A percentile compares a stretch with the other conserved stretches of the same genome.
Conservation (phyloP, 176 grass and related monocot species). For the Juncus inflexus region DNA sequence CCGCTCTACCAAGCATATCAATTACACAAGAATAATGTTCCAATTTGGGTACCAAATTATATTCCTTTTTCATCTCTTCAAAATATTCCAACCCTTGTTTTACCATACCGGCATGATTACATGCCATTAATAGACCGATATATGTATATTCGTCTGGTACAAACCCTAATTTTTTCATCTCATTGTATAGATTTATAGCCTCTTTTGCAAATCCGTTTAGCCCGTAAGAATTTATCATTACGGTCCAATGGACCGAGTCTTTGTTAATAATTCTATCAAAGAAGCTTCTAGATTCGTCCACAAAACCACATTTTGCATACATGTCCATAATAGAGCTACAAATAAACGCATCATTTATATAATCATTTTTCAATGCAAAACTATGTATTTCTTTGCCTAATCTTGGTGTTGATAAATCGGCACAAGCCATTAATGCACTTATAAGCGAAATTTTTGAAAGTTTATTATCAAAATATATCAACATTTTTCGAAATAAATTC, state of each 20-base stretch:
- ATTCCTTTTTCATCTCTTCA: slow-evolving; percentile 42
- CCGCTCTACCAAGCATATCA: slow-evolving; percentile 51
- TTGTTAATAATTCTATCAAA: slow-evolving; percentile 36
- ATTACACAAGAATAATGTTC: slow-evolving; percentile 44
- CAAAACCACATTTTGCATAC: slow-evolving; percentile 57
- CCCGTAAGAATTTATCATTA: slow-evolving; percentile 50
- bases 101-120: slow-evolving; percentile 47
- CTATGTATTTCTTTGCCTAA: slow-evolving; percentile 58
- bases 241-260: slow-evolving; percentile 50
- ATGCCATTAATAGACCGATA: slow-evolving; percentile 58
- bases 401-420: slow-evolving; percentile 38
- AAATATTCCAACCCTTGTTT: slow-evolving; percentile 43
- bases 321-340: slow-evolving; percentile 55
- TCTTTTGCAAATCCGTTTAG: slow-evolving; percentile 48
- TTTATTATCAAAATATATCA: slow-evolving; percentile 12
- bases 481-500: slow-evolving; percentile 48
- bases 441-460: slow-evolving; percentile 38
- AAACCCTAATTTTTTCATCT: slow-evolving; percentile 36
- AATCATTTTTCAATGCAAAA: slow-evolving; percentile 34
- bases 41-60: slow-evolving; percentile 31
- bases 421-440: slow-evolving; percentile 49
- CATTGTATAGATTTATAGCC: slow-evolving; percentile 34
- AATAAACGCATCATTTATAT: slow-evolving; percentile 34
- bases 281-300: slow-evolving; percentile 44
- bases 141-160: slow-evolving; percentile 50